Conservation (phyloP, 2,329 filamentous ascomycete species). For the Rhynchosporium graminicola region DNA sequence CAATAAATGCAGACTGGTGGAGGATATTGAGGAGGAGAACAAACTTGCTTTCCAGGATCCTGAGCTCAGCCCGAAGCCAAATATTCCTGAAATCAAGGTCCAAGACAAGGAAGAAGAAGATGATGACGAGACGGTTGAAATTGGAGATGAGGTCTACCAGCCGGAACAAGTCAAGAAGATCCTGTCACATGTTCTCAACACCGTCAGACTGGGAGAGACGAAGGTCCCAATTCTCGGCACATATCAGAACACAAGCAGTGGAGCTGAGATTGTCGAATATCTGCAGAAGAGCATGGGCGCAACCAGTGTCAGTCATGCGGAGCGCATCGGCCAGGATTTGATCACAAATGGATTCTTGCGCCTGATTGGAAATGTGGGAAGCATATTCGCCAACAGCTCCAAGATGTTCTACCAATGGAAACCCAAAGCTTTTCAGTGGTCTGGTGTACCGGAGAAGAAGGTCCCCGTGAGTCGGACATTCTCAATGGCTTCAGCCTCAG, state of each 20-base stretch:
- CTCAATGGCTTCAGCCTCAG: constrained; percentile 63
- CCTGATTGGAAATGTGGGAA: constrained; percentile 91
- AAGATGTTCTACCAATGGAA: constrained; percentile 98
- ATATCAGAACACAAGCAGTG: constrained; percentile 89
- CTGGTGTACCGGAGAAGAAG: constrained; percentile 89
- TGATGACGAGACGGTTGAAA: constrained; percentile 89
- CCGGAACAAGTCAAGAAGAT: constrained; percentile 91
- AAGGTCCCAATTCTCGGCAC: constrained; percentile 95
- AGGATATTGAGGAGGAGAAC: constrained; percentile 97
- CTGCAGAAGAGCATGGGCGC: constrained; percentile 85
- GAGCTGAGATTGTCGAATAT: constrained; percentile 94
- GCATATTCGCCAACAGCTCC: constrained; percentile 94
- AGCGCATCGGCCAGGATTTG: constrained; percentile 92
- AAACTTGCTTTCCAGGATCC: constrained; percentile 96
- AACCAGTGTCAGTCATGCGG: constrained; percentile 83
- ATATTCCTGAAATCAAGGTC: constrained; percentile 86
- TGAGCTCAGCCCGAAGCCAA: constrained; percentile 63
- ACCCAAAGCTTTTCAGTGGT: constrained; percentile 83
- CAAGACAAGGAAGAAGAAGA: constrained; percentile 67
- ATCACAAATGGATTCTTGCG: constrained; percentile 83
- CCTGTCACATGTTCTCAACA: constrained; percentile 80
- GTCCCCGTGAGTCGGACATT: constrained; percentile 70
- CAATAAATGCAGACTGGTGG: constrained; percentile 95
- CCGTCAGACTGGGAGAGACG: constrained; percentile 82
- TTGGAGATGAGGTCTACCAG: constrained; percentile 85